phyloP scores from a whole-genome alignment of 2,329 filamentous ascomycete genomes.

The Nemania abortiva region DNA sequence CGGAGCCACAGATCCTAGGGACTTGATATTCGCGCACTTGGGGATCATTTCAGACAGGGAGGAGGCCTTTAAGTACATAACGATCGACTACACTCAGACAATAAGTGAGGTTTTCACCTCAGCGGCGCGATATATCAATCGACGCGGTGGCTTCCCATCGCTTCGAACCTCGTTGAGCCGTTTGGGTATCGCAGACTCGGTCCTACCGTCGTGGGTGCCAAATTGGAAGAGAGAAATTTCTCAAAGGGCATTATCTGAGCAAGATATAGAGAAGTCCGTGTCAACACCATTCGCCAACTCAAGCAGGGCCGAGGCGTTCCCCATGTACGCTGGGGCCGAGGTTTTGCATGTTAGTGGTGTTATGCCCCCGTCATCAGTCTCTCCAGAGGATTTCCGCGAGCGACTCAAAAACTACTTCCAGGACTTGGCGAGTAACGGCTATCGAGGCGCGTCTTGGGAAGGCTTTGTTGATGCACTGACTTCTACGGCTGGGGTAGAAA shows the following conservation, averaged over 20 bases:
- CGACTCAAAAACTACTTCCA: background rate
- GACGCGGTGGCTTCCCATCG: background rate
- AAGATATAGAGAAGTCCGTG: background rate
- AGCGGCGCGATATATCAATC: background rate
- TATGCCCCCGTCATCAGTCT: background rate
- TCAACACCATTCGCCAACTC: background rate
- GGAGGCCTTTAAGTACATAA: slow-evolving; percentile 1
- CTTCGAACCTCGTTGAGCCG: background rate
- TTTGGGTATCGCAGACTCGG: background rate
- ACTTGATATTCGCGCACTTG: slow-evolving; percentile 32
- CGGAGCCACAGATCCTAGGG: slow-evolving; percentile 23
- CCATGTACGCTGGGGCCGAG: background rate
- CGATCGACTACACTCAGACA: slow-evolving; percentile 24
- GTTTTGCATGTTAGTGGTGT: background rate
- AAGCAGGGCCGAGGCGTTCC: background rate
- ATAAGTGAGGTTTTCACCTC: background rate
- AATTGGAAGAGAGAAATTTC: background rate
- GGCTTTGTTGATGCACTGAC: background rate
- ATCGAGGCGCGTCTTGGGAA: background rate
- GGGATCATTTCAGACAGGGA: slow-evolving; percentile 25
- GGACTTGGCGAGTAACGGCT: background rate
- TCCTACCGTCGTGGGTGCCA: slow-evolving; percentile 3
- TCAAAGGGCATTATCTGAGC: background rate
- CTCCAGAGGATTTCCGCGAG: background rate
- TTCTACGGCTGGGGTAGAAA: background rate